Conservation (phyloP, 495 filamentous ascomycete genomes). For the Friedmanniomyces simplex region DNA sequence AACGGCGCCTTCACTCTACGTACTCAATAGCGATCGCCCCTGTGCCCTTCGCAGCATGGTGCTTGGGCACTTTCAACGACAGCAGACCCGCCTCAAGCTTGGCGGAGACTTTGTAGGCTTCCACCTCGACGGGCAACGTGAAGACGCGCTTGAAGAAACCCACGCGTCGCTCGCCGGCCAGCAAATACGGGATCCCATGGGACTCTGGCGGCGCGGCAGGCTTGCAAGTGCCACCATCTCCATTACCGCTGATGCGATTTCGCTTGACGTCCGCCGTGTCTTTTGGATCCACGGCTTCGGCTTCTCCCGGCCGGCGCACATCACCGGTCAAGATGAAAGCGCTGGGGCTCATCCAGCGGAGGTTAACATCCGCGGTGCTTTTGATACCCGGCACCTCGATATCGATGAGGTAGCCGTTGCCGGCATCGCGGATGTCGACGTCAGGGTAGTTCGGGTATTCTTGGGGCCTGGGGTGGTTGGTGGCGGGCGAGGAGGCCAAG, state of each 20-base stretch:
- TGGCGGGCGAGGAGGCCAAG: background rate
- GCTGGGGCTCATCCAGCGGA: background rate
- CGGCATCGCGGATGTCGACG: constrained; percentile 6
- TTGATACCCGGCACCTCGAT: constrained; percentile 11
- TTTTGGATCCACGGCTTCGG: background rate
- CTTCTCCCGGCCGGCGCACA: background rate
- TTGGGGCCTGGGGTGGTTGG: background rate
- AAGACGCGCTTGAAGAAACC: constrained; percentile 3
- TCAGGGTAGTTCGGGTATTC: constrained; percentile 3
- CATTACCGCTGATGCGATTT: background rate
- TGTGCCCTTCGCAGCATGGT: background rate
- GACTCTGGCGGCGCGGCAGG: background rate
- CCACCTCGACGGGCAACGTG: constrained; percentile 1
- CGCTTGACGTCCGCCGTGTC: too few relatives aligned
- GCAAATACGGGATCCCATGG: background rate
- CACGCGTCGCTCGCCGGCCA: background rate
- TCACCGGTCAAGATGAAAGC: background rate
- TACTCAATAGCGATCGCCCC: background rate
- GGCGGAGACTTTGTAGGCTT: background rate
- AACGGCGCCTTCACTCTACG: too few relatives aligned
- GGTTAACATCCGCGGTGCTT: background rate
- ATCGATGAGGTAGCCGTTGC: background rate
- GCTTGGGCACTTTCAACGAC: constrained; percentile 4
- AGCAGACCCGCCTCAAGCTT: constrained; percentile 6
- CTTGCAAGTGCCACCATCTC: background rate